Evolutionary conservation across 768 basidiomycete species (phyloP).

Genomic region (Suillus lakei): DNA sequence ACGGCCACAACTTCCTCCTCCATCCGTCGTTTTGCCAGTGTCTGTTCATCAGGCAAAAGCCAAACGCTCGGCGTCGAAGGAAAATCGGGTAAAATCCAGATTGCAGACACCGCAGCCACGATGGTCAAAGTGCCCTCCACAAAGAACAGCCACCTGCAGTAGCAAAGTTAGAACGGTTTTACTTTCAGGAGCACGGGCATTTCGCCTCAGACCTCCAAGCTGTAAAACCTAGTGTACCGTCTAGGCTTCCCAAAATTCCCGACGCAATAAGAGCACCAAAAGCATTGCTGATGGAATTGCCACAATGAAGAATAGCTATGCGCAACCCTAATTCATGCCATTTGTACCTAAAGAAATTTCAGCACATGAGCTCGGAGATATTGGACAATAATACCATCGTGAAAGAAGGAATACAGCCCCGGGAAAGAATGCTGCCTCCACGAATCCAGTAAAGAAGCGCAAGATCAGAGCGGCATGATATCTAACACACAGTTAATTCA

Average conservation of each 20-base stretch:
- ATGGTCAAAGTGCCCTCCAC: constrained; percentile 66
- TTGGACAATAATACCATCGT: constrained; percentile 50
- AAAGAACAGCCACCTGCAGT: constrained; percentile 68
- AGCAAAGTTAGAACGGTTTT: not conserved
- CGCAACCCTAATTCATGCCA: constrained; percentile 68
- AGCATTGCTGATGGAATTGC: constrained; percentile 76
- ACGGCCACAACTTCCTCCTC: constrained; percentile 62
- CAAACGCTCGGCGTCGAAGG: constrained; percentile 60
- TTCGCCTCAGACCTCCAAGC: constrained; percentile 66
- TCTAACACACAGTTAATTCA: constrained; percentile 28
- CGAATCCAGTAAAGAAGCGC: constrained; percentile 78
- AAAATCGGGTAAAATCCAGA: constrained; percentile 76
- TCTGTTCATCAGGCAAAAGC: constrained; percentile 60
- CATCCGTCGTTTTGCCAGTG: constrained; percentile 62
- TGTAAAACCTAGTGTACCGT: constrained; percentile 63
- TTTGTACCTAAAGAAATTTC: constrained; percentile 47
- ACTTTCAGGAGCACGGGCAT: not conserved
- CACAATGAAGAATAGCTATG: constrained; percentile 68
- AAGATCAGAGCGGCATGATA: constrained; percentile 64
- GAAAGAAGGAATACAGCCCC: constrained; percentile 69
- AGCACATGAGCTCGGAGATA: not conserved
- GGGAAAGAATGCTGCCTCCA: constrained; percentile 70
- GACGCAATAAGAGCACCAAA: constrained; percentile 80
- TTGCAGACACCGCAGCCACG: constrained; percentile 50
- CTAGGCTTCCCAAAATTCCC: constrained; percentile 72